Percentiles rank a stretch among this genome's conserved stretches.
These are phyloP conservation scores for Phalaenopsis hybrid DNA, from an alignment of 116 monocot species.

Conservation along the genomic window DNA sequence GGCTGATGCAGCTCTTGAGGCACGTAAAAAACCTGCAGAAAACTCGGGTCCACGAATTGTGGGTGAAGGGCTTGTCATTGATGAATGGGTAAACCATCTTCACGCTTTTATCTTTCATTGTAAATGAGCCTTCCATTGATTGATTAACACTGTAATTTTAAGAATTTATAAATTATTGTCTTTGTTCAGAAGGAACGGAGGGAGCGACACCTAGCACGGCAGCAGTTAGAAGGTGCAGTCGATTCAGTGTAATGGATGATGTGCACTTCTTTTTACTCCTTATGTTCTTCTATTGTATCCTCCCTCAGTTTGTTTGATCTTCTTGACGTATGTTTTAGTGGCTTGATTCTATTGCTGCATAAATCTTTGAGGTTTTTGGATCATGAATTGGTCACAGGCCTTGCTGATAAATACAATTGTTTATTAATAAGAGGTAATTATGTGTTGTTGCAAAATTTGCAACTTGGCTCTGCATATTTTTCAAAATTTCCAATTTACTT, in stretches of 20 bases:
- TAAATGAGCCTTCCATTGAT: not conserved
- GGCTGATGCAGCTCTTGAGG: constrained; percentile 76
- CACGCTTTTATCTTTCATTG: not conserved
- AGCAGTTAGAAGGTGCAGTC: constrained; percentile 66
- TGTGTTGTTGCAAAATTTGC: too few species aligned
- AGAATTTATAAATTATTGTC: not conserved
- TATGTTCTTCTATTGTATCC: not conserved
- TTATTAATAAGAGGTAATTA: not conserved
- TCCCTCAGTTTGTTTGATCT: not conserved
- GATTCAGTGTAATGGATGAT: constrained; percentile 52
- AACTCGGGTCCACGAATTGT: constrained; percentile 52
- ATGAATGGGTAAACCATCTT: constrained; percentile 67
- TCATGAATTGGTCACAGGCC: not conserved
- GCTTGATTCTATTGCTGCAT: not conserved
- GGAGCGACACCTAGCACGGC: constrained; percentile 83
- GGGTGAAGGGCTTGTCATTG: constrained; percentile 89
- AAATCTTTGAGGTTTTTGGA: not conserved
- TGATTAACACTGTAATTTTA: too few species aligned
- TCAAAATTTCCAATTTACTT: too few species aligned
- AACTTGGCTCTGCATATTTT: too few species aligned
- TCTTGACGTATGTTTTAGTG: not conserved
- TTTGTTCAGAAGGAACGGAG: constrained; percentile 74
- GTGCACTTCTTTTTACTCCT: not conserved
- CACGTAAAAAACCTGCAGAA: constrained; percentile 72
- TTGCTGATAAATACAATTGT: not conserved